Evolutionary conservation across 768 basidiomycete genomes (phyloP).

Genomic region (Leccinum aurantiacum): DNA sequence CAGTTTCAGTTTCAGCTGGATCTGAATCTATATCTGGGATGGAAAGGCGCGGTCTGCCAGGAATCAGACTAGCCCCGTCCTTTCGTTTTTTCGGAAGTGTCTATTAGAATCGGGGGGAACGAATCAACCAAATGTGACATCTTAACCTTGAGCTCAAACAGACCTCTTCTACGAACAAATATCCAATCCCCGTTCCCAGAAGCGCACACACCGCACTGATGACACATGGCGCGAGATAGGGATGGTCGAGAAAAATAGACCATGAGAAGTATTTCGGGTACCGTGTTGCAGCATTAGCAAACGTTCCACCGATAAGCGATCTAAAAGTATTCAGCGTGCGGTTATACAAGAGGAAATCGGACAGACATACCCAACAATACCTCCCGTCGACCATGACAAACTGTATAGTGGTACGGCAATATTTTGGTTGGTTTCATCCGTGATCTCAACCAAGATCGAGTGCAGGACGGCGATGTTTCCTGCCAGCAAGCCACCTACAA

Average conservation of each 20-base stretch:
- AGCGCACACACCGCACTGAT: conserved; percentile 2
- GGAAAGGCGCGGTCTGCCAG: not conserved
- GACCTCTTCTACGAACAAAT: conserved; percentile 10
- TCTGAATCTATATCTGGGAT: not conserved
- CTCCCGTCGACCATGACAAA: conserved; percentile 7
- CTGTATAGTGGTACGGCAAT: conserved; percentile 16
- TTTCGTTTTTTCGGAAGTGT: conserved; percentile 1
- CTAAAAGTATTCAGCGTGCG: not conserved
- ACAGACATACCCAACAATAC: conserved; percentile 1
- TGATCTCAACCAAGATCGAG: conserved; percentile 12
- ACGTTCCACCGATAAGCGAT: conserved; percentile 9
- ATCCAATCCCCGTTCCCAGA: conserved; percentile 2
- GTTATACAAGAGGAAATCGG: not conserved
- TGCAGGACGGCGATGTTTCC: conserved; percentile 13
- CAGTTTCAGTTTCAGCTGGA: not conserved
- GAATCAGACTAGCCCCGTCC: not conserved
- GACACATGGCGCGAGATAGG: conserved; percentile 9
- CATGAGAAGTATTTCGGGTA: conserved; percentile 10
- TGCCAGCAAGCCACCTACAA: conserved; percentile 10
- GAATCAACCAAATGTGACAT: not conserved
- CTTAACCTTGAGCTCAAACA: not conserved
- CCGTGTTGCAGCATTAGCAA: conserved; percentile 11
- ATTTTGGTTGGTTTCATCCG: conserved; percentile 15
- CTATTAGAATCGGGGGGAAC: not conserved
- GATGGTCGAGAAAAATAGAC: conserved; percentile 9